Evolutionary conservation across 2,329 filamentous ascomycete genomes (phyloP).

Genomic region (Fusarium burgessii): DNA sequence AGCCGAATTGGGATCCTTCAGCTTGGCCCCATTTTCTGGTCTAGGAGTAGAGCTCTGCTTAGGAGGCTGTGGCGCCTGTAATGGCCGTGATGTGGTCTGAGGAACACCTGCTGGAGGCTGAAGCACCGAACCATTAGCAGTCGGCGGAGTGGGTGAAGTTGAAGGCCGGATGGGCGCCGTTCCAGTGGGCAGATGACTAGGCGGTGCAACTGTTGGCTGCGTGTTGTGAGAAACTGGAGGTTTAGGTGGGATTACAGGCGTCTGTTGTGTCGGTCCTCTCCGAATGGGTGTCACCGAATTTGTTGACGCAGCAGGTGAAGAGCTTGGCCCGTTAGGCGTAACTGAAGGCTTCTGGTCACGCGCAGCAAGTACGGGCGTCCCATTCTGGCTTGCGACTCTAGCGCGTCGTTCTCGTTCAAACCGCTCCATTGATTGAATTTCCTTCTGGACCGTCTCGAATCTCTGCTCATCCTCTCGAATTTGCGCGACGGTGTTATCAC

Average conservation of each 20-base stretch:
- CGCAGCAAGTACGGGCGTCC: conserved; percentile 49
- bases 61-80: conserved; percentile 50
- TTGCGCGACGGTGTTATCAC: conserved; percentile 74
- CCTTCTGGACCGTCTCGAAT: conserved; percentile 71
- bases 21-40: conserved; percentile 50
- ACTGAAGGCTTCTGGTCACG: conserved; percentile 49
- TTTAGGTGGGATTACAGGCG: conserved; percentile 54
- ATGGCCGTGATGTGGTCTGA: conserved; percentile 48
- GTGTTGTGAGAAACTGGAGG: conserved; percentile 41
- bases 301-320: conserved; percentile 40
- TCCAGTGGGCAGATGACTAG: conserved; percentile 46
- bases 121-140: conserved; percentile 49
- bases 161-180: conserved; percentile 48
- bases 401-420: conserved; percentile 54
- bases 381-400: conserved; percentile 52
- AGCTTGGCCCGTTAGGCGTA: conserved; percentile 41
- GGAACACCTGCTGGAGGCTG: conserved; percentile 53
- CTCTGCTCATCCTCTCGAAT: conserved; percentile 80
- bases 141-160: conserved; percentile 49
- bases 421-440: conserved; percentile 76
- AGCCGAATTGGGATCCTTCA: conserved; percentile 44
- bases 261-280: conserved; percentile 48
- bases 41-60: conserved; percentile 52
- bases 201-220: conserved; percentile 45
- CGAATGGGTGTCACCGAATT: conserved; percentile 41